These are phyloP conservation scores for Rhododendron molle DNA, from an alignment of 148 eudicot species.

Conservation along the genomic window DNA sequence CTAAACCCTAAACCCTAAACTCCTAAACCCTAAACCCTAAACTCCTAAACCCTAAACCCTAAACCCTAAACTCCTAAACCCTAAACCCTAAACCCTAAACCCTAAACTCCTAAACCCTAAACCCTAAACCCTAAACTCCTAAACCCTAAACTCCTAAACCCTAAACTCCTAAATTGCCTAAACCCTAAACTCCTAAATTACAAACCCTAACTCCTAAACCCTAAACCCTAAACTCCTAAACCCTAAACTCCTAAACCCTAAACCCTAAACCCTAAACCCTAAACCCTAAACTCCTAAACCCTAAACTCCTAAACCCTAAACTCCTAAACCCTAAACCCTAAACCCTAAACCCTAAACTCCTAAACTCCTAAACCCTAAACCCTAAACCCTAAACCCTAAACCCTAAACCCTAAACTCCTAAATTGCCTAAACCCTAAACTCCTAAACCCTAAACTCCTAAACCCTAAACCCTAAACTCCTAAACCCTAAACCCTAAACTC, in stretches of 20 bases:
- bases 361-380: constrained; percentile 15
- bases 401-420: neutral
- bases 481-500: constrained; percentile 1
- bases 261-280: constrained; percentile 14
- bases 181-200: no score
- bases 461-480: neutral
- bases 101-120: neutral
- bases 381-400: constrained; percentile 6
- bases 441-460: constrained; percentile 8
- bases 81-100: constrained; percentile 3
- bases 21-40: neutral
- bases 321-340: constrained; percentile 3
- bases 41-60: constrained; percentile 3
- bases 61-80: constrained; percentile 11
- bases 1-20: constrained; percentile 15
- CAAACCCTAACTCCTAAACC: no score
- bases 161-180: no score
- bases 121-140: no score
- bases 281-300: constrained; percentile 13
- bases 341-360: constrained; percentile 13
- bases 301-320: no score
- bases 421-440: neutral
- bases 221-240: constrained; percentile 2
- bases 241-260: constrained; percentile 6
- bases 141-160: neutral